Percentiles rank a stretch among this genome's conserved stretches.
These are phyloP conservation scores for Melampsora medusae DNA, from an alignment of 1,284 basidiomycete species.

Conservation along the genomic window DNA sequence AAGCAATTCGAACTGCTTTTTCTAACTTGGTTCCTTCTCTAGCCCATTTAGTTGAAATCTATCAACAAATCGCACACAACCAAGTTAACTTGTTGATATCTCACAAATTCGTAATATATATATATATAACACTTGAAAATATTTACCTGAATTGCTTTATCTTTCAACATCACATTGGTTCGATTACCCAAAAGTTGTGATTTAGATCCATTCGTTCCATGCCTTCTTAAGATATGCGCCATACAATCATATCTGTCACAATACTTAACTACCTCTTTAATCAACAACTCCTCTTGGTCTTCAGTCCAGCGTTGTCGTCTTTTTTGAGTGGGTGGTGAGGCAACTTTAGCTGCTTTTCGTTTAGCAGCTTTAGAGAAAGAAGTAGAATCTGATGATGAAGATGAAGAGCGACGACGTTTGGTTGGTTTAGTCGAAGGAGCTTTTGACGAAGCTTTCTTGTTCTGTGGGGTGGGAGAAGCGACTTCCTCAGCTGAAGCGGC, in stretches of 20 bases:
- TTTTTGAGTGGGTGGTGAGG: background rate
- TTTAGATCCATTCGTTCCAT: slow-evolving; percentile 11
- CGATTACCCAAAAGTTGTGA: slow-evolving; percentile 22
- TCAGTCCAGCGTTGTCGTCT: slow-evolving; percentile 23
- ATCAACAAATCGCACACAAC: background rate
- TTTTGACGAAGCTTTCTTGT: no score
- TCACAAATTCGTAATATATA: no score
- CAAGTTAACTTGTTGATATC: background rate
- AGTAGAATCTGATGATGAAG: no score
- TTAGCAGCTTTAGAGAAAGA: no score
- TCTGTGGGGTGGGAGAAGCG: no score
- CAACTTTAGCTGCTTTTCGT: background rate
- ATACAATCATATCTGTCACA: slow-evolving; percentile 19
- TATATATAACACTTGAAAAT: no score
- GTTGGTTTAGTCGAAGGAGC: no score
- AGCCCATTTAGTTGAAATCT: slow-evolving; percentile 37
- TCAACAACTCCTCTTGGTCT: slow-evolving; percentile 37
- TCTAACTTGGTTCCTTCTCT: background rate
- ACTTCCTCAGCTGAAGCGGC: no score
- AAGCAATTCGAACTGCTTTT: background rate
- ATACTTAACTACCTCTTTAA: slow-evolving; percentile 25
- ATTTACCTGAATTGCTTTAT: slow-evolving; percentile 39
- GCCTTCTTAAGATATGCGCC: slow-evolving; percentile 32
- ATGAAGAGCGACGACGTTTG: no score
- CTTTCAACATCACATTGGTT: slow-evolving; percentile 34